Evolutionary conservation across 1,139 yeast genomes (phyloP), one percentile per base, ranked within the genome.

Genomic region (Arxiozyma slooffiae): DNA sequence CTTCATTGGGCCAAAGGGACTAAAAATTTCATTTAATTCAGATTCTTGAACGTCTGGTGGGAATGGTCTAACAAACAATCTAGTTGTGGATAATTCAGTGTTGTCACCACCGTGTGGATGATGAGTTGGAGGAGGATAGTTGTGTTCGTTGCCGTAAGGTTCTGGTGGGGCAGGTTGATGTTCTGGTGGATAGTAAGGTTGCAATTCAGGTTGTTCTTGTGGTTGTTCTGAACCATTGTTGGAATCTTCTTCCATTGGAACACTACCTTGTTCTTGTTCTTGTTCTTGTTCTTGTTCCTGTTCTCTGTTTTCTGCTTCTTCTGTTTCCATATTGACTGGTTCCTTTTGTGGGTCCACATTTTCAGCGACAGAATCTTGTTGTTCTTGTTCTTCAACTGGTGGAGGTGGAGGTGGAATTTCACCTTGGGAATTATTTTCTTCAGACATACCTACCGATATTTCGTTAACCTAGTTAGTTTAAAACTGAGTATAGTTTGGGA

Each of bases 11-110:
- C 90, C 94, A 54, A 74, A 75, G 53, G 79, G 74, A 17, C 80
- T 69, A 63, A 85, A 84, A 65, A 80, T 81, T 52, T 79, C 86
- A 68, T 81, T 81, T 50, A 85, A 69, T 61, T 82, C 85, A 55
- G 81, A 82, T 53, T 71, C 74, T 52, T 63, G 67, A 20, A 65
- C 69, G 51, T 75, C 77, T 44, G 71, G 71, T 57, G 78, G 77
- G 57, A 76, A 71, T 23, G 80, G 80, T 70, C 79, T 75, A 51
- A 75, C 79, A 61, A 75, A 76, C 49, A 76, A 67, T 64, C 77
- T 77, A 44, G 76, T 76, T 51, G 70, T 72, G 41, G 80, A 76
- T 53, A 72, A 67, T 57, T 72, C 70, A 43, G 67, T 69, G 48
- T 65, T 68, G 38, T 54, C 55, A 17, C 54, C 57, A 22, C 54